Percentiles rank a stretch among this genome's conserved stretches.
phyloP scores from a whole-genome alignment of 495 filamentous ascomycete species.

The Aspergillus bertholletiae region DNA sequence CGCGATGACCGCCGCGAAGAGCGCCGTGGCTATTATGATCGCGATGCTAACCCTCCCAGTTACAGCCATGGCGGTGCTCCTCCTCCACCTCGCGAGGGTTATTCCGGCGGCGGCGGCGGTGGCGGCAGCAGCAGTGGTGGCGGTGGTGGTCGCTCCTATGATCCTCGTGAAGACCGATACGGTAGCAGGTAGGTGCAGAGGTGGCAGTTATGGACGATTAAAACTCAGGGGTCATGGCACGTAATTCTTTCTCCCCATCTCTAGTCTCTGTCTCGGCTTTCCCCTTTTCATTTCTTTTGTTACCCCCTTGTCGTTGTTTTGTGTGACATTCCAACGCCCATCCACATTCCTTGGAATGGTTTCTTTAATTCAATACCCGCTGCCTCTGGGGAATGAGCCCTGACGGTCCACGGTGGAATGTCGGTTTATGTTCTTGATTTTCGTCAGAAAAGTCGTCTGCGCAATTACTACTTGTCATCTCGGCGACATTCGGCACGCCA shows the following conservation, averaged over 20 bases:
- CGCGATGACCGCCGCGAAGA: conserved; percentile 57
- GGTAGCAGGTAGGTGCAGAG: conserved; percentile 36
- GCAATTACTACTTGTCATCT: conserved; percentile 29
- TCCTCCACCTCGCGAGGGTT: neutral
- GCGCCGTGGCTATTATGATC: conserved; percentile 60
- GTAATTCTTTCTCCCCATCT: conserved; percentile 12
- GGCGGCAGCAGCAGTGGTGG: too few relatives aligned
- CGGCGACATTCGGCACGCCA: conserved; percentile 32
- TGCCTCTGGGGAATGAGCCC: conserved; percentile 31
- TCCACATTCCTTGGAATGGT: conserved; percentile 26
- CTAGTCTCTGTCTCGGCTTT: conserved; percentile 7
- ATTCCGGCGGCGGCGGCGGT: conserved; percentile 26
- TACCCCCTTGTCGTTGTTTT: conserved; percentile 13
- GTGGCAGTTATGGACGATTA: conserved; percentile 4
- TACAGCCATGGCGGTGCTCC: conserved; percentile 43
- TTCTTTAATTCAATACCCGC: conserved; percentile 18
- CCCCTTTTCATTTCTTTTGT: conserved; percentile 9
- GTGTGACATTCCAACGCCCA: conserved; percentile 9
- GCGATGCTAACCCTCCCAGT: conserved; percentile 53
- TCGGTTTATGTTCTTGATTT: conserved; percentile 25
- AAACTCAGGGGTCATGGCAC: conserved; percentile 8
- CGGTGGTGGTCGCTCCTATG: conserved; percentile 50
- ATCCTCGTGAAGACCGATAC: conserved; percentile 47
- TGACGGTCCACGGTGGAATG: conserved; percentile 34
- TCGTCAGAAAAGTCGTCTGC: conserved; percentile 22